A percentile compares a stretch with the other conserved stretches of the same genome.
Evolutionary conservation across 1,139 yeast genomes (phyloP).

Genomic region (Yamadazyma sp.): DNA sequence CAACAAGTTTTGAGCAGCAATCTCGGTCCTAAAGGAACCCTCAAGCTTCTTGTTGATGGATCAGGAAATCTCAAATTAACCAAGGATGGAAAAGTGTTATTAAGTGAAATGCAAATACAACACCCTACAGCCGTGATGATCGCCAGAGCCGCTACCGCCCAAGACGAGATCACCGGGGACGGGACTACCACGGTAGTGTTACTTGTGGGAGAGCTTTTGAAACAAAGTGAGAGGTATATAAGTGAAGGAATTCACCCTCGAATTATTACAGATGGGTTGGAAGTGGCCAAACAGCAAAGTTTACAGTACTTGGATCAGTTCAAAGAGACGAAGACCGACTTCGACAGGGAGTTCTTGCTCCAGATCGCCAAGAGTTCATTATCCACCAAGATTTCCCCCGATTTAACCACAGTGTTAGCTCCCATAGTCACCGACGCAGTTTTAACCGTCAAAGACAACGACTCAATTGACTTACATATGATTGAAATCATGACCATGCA

Average conservation of each 20-base stretch:
- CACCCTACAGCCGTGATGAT: constrained; percentile 99
- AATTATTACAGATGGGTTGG: constrained; percentile 93
- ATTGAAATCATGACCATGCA: constrained; percentile 98
- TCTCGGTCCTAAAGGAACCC: constrained; percentile 95
- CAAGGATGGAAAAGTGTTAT: constrained; percentile 92
- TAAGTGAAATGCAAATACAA: constrained; percentile 97
- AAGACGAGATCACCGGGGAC: constrained; percentile 98
- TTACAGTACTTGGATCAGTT: constrained; percentile 68
- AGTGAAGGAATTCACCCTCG: constrained; percentile 97
- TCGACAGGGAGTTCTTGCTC: constrained; percentile 83
- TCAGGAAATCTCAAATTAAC: constrained; percentile 94
- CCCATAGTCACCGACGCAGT: constrained; percentile 98
- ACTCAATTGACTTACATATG: constrained; percentile 83
- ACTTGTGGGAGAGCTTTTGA: constrained; percentile 89
- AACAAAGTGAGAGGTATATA: constrained; percentile 90
- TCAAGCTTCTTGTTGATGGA: constrained; percentile 95
- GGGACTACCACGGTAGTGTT: constrained; percentile 98
- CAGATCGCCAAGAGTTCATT: constrained; percentile 92
- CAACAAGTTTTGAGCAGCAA: constrained; percentile 90
- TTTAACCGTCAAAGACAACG: constrained; percentile 62
- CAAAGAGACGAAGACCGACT: constrained; percentile 40
- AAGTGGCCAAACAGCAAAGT: constrained; percentile 76
- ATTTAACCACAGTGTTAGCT: constrained; percentile 75
- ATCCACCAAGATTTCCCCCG: constrained; percentile 78
- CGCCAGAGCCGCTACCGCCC: constrained; percentile 98